Conservation (phyloP, 208 protist species). For the Leishmania aethiopica region DNA sequence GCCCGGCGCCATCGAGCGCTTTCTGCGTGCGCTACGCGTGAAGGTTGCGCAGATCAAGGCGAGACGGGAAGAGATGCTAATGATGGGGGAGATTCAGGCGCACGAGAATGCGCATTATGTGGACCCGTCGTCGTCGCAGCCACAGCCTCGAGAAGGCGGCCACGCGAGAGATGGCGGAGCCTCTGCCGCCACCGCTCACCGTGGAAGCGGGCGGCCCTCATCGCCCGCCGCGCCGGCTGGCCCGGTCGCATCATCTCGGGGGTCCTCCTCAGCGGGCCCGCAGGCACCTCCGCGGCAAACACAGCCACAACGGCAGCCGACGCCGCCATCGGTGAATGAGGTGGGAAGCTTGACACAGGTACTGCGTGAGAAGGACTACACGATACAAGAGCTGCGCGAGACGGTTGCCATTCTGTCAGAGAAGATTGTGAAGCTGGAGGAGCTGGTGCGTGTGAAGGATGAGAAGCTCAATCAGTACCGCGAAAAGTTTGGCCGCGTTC, state of each 20-base stretch:
- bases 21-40: constrained; percentile 91
- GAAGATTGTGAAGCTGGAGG: constrained; percentile 96
- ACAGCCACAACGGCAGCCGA: constrained; percentile 13
- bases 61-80: constrained; percentile 31
- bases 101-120: constrained; percentile 18
- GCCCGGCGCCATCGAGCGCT: constrained; percentile 93
- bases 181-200: background rate
- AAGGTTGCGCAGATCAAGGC: constrained; percentile 90
- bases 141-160: background rate
- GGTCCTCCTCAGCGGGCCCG: background rate
- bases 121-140: constrained; percentile 1
- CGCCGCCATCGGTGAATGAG: constrained; percentile 3
- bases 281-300: constrained; percentile 5
- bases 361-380: constrained; percentile 90
- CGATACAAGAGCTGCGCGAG: constrained; percentile 90
- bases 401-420: constrained; percentile 89
- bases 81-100: constrained; percentile 9
- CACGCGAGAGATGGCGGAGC: background rate
- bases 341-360: constrained; percentile 45
- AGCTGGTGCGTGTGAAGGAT: constrained; percentile 96
- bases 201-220: background rate
- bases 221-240: background rate
- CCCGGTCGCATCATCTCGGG: background rate
- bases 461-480: constrained; percentile 90
- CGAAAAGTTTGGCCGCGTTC: constrained; percentile 57